A percentile compares a stretch with the other conserved stretches of the same genome.
These are phyloP conservation scores for Aspergillus tubingensis DNA, from an alignment of 2,329 filamentous ascomycete species.

Conservation along the genomic window DNA sequence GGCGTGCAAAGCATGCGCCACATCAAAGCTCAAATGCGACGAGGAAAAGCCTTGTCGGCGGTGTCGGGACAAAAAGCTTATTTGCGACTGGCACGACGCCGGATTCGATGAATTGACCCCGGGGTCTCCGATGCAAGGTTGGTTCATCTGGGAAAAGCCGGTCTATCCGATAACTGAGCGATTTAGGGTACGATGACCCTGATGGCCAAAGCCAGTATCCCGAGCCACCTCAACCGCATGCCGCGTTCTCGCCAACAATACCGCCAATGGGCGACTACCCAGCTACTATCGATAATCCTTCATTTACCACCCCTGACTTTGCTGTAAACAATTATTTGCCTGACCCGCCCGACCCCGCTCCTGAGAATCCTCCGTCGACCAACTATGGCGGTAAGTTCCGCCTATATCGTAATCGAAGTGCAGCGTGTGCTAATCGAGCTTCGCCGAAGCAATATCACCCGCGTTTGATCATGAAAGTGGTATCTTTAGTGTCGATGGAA, in stretches of 20 bases:
- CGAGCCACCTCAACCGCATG: background rate
- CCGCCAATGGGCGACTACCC: conserved; percentile 13
- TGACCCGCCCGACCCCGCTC: background rate
- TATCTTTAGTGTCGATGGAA: conserved; percentile 32
- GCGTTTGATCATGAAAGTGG: conserved; percentile 30
- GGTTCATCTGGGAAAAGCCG: background rate
- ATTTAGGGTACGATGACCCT: conserved; percentile 7
- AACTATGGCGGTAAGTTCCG: conserved; percentile 20
- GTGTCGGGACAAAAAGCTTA: conserved; percentile 52
- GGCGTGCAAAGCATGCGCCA: conserved; percentile 55
- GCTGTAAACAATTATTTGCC: conserved; percentile 14
- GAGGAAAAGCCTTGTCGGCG: conserved; percentile 57
- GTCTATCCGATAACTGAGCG: background rate
- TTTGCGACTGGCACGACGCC: conserved; percentile 40
- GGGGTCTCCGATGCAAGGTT: conserved; percentile 17
- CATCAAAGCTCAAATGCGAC: conserved; percentile 56
- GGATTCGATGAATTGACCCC: conserved; percentile 20
- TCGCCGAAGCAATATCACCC: conserved; percentile 20
- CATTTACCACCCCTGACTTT: conserved; percentile 15
- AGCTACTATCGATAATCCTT: conserved; percentile 10
- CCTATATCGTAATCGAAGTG: background rate
- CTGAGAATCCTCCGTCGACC: conserved; percentile 7
- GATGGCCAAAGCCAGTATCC: conserved; percentile 7
- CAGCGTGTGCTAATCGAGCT: background rate
- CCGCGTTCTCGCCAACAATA: conserved; percentile 15